A percentile compares a stretch with the other conserved stretches of the same genome.
Evolutionary conservation across 805 yeast genomes (phyloP).

Genomic region (Saccharomycopsis fodiens): DNA sequence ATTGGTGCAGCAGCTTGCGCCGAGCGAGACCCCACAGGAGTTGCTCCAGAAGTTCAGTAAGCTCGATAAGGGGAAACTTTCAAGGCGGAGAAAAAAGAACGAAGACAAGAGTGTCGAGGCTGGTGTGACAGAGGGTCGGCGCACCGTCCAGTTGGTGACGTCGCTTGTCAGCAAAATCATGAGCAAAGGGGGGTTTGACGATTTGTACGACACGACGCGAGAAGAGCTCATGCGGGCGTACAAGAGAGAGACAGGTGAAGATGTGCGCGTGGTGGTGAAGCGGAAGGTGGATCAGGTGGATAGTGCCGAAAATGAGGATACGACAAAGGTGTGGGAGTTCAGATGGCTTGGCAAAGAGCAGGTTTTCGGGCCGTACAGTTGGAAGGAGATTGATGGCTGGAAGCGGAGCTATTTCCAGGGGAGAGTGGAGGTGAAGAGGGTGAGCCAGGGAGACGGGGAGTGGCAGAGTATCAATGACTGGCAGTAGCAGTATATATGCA

Average conservation of each 20-base stretch:
- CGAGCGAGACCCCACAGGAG: slow-evolving; percentile 56
- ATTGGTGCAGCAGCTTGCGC: slow-evolving; percentile 41
- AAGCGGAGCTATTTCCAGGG: slow-evolving; percentile 38
- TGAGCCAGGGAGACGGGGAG: slow-evolving; percentile 18
- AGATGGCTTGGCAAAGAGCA: slow-evolving; percentile 36
- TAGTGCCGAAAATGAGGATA: slow-evolving; percentile 21
- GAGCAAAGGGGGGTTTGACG: slow-evolving; percentile 31
- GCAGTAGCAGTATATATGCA: too few species aligned
- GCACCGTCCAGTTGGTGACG: slow-evolving; percentile 32
- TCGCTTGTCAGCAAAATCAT: slow-evolving; percentile 40
- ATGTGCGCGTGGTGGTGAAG: slow-evolving; percentile 22
- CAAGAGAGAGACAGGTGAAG: slow-evolving; percentile 36
- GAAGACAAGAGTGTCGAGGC: neutral
- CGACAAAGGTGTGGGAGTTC: slow-evolving; percentile 38
- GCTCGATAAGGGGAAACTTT: slow-evolving; percentile 8
- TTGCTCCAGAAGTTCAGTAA: slow-evolving; percentile 39
- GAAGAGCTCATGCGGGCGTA: slow-evolving; percentile 48
- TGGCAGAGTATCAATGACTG: slow-evolving; percentile 21
- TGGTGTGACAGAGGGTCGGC: slow-evolving; percentile 19
- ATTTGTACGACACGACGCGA: slow-evolving; percentile 44
- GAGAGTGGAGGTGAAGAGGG: slow-evolving; percentile 34
- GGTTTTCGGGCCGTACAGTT: slow-evolving; percentile 44
- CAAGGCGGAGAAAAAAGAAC: neutral
- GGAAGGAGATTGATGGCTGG: slow-evolving; percentile 46
- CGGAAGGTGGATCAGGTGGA: slow-evolving; percentile 17